phyloP scores from a whole-genome alignment of 805 yeast genomes.

The Ogataea angusta region DNA sequence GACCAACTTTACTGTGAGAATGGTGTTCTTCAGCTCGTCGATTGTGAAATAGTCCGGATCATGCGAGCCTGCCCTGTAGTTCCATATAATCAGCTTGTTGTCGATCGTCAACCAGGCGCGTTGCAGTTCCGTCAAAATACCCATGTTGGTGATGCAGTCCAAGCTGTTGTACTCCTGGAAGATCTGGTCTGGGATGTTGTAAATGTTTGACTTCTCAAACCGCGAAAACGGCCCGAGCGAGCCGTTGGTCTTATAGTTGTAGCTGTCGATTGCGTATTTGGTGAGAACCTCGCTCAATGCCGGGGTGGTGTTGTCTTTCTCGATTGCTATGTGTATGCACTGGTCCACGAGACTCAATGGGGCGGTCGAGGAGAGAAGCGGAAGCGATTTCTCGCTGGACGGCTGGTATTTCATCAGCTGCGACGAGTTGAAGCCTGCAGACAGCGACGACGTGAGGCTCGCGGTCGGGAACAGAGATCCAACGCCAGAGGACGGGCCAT shows the following conservation, averaged over 20 bases:
- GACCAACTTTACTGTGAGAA: conserved; percentile 71
- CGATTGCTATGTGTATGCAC: conserved; percentile 57
- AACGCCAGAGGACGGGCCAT: conserved; percentile 9
- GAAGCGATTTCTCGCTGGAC: conserved; percentile 30
- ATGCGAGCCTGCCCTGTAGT: conserved; percentile 44
- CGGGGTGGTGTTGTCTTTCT: conserved; percentile 56
- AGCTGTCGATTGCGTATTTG: conserved; percentile 65
- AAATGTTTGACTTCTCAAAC: conserved; percentile 65
- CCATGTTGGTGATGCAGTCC: conserved; percentile 70
- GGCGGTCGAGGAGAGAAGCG: conserved; percentile 48
- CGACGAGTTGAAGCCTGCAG: conserved; percentile 16
- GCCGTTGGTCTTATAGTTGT: conserved; percentile 45
- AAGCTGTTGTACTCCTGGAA: conserved; percentile 68
- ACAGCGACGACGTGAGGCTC: conserved; percentile 5
- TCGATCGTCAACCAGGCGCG: conserved; percentile 87
- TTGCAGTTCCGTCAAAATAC: conserved; percentile 74
- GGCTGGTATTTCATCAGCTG: conserved; percentile 21
- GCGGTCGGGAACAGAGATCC: conserved; percentile 14
- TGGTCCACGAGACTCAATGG: conserved; percentile 61
- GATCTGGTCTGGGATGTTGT: conserved; percentile 77
- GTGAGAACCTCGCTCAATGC: conserved; percentile 54
- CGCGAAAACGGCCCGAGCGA: conserved; percentile 60
- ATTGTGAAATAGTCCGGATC: conserved; percentile 69
- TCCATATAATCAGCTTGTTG: conserved; percentile 82
- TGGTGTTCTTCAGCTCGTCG: conserved; percentile 77